These are phyloP conservation scores for Seminavis robusta DNA, from an alignment of 108 stramenopile genomes.

Conservation along the genomic window DNA sequence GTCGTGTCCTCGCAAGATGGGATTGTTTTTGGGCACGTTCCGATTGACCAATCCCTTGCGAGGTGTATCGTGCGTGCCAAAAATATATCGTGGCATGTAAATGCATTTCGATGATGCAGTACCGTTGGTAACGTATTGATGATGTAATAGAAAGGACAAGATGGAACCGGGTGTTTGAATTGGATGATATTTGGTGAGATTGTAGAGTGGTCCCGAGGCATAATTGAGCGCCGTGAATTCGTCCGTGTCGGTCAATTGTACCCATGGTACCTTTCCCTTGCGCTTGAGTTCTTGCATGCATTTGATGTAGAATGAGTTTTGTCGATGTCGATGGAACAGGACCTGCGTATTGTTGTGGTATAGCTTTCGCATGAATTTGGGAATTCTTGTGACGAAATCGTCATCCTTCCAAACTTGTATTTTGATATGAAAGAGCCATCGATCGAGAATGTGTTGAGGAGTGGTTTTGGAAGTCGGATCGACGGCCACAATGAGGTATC, in stretches of 20 bases:
- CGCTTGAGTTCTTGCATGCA: slow-evolving; percentile 18
- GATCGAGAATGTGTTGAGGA: slow-evolving; percentile 16
- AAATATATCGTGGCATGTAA: too few species aligned
- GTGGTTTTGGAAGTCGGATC: slow-evolving; percentile 35
- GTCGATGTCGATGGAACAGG: slow-evolving; percentile 12
- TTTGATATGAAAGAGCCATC: slow-evolving; percentile 25
- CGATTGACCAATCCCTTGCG: too few species aligned
- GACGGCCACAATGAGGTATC: slow-evolving; percentile 33
- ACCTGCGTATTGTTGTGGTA: not conserved
- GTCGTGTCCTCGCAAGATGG: too few species aligned
- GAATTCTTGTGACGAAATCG: slow-evolving; percentile 31
- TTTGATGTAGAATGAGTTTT: slow-evolving; percentile 17
- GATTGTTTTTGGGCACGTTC: too few species aligned
- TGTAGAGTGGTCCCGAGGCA: not conserved
- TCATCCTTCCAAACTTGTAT: slow-evolving; percentile 36
- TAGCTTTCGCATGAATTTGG: not conserved
- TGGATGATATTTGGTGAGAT: too few species aligned
- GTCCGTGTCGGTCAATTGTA: slow-evolving; percentile 29
- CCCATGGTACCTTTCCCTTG: slow-evolving; percentile 15
- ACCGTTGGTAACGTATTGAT: too few species aligned
- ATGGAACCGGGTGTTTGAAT: too few species aligned
- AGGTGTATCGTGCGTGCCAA: too few species aligned
- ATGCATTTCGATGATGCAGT: too few species aligned
- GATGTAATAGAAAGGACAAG: too few species aligned
- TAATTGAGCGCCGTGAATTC: slow-evolving; percentile 11